Percentiles rank a stretch among this genome's conserved stretches.
phyloP scores from a whole-genome alignment of 1,139 yeast genomes.

The Debaryomyces sp. region DNA sequence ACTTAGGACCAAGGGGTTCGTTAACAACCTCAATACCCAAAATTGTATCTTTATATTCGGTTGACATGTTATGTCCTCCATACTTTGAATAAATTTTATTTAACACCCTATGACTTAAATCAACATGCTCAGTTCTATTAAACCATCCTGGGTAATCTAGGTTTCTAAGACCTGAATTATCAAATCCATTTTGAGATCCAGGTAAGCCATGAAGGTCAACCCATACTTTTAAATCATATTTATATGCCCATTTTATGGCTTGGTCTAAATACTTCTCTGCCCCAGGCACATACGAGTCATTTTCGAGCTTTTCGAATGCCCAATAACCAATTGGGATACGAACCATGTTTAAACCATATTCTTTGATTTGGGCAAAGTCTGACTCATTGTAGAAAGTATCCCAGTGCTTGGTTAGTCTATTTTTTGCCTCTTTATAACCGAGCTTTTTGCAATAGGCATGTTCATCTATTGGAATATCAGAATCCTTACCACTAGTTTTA shows the following conservation, averaged over 20 bases:
- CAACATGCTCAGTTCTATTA: constrained; percentile 39
- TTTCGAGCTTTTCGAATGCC: constrained; percentile 53
- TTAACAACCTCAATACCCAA: constrained; percentile 66
- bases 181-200: constrained; percentile 74
- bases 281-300: constrained; percentile 62
- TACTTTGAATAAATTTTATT: constrained; percentile 46
- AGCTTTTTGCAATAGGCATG: constrained; percentile 51
- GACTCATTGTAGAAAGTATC: constrained; percentile 53
- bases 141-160: constrained; percentile 54
- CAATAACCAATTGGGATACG: constrained; percentile 71
- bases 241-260: constrained; percentile 58
- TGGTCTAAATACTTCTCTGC: constrained; percentile 55
- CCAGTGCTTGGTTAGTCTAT: constrained; percentile 55
- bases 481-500: constrained; percentile 25
- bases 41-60: constrained; percentile 48
- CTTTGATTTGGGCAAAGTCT: constrained; percentile 52
- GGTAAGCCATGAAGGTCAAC: constrained; percentile 69
- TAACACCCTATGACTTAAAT: constrained; percentile 47
- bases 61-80: constrained; percentile 33
- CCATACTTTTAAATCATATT: constrained; percentile 56
- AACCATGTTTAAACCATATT: constrained; percentile 59
- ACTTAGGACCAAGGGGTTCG: constrained; percentile 58
- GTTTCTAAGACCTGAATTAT: constrained; percentile 62
- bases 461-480: constrained; percentile 58
- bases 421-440: constrained; percentile 47